These are phyloP conservation scores for Grosmannia huntii DNA, from an alignment of 2,329 filamentous ascomycete species.

Conservation along the genomic window DNA sequence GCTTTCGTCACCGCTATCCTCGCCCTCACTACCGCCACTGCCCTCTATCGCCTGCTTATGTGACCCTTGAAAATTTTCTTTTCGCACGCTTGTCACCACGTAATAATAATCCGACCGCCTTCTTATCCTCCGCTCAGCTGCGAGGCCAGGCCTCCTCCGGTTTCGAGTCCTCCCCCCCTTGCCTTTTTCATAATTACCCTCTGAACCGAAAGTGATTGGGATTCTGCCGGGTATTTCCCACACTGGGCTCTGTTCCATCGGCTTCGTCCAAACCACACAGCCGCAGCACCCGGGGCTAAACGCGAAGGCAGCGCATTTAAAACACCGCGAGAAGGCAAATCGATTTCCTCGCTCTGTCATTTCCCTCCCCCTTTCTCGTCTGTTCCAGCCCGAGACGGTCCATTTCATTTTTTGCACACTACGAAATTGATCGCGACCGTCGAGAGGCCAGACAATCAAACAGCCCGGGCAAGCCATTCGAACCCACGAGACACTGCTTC, in stretches of 20 bases:
- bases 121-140: background rate
- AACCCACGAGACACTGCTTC: background rate
- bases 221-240: background rate
- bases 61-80: slow-evolving; percentile 1
- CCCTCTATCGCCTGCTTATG: background rate
- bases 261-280: background rate
- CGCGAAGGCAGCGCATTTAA: background rate
- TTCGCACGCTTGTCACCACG: background rate
- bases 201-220: background rate
- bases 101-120: background rate
- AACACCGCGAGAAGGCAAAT: background rate
- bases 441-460: background rate
- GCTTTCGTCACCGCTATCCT: slow-evolving; percentile 8
- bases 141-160: background rate
- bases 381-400: background rate
- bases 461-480: background rate
- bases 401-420: background rate
- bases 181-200: background rate
- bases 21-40: slow-evolving; percentile 6
- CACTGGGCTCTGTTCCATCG: background rate
- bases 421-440: background rate
- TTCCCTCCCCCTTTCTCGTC: background rate
- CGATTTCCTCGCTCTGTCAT: background rate
- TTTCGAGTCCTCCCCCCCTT: background rate
- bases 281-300: background rate